These are phyloP conservation scores for Thoreauomyces humboldtii DNA, from an alignment of 192 early-diverging fungal species.

Conservation along the genomic window DNA sequence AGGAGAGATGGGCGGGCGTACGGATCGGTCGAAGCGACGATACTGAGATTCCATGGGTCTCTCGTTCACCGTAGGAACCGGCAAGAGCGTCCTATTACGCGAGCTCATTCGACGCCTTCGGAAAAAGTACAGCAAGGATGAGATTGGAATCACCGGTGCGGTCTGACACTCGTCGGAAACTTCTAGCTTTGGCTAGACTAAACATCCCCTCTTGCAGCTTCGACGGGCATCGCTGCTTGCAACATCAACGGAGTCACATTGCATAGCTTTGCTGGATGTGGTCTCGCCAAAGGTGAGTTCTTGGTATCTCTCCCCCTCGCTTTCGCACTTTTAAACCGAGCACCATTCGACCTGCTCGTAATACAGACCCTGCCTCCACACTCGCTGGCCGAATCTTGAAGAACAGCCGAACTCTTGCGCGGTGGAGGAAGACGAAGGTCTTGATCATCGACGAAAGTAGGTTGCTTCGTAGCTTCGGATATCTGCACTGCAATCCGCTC, in stretches of 20 bases:
- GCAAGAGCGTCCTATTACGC: slow-evolving; percentile 39
- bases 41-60: no score
- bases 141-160: slow-evolving; percentile 51
- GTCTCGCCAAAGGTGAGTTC: slow-evolving; percentile 36
- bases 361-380: neutral
- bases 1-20: no score
- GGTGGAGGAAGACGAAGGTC: slow-evolving; percentile 19
- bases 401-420: slow-evolving; percentile 3
- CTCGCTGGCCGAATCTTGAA: neutral
- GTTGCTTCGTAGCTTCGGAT: no score
- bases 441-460: slow-evolving; percentile 54
- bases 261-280: slow-evolving; percentile 56
- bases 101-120: slow-evolving; percentile 39
- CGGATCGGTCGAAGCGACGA: no score
- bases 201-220: no score
- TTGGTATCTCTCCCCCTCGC: no score
- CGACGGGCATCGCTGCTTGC: slow-evolving; percentile 57
- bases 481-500: no score
- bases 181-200: no score
- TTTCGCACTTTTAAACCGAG: no score
- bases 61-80: no score
- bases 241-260: slow-evolving; percentile 59
- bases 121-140: slow-evolving; percentile 28
- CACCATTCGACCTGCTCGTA: no score
- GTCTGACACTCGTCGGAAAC: no score